Evolutionary conservation across 1,139 yeast genomes (phyloP), one percentile per base, ranked within the genome.

Genomic region (Suhomyces yuchorum): DNA sequence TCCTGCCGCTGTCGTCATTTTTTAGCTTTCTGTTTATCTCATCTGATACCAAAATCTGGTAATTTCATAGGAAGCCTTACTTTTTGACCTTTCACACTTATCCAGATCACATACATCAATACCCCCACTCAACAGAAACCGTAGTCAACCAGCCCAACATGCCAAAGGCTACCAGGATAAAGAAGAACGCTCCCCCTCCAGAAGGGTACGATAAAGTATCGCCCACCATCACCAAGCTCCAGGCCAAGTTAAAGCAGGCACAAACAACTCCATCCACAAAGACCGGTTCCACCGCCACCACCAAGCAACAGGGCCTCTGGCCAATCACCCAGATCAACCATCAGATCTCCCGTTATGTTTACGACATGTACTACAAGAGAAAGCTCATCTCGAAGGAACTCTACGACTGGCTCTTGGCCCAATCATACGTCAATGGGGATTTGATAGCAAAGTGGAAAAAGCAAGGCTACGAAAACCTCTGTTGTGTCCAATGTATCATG

Each of bases 391-490:
- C 85, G 2, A 68, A 73, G 41, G 85, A 84, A 37, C 71, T 91
- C n/a, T 91, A 89, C 63, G 83, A 84, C 40, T 91, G 93, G 89
- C 70, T 91, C 22, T 59, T 89, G 46, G 78, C 80, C 53, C 84
- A 87, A 58, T 79, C 82, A 48, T 81, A 82, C 56, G 87, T 81
- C 2, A 93, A 91, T 61, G 81, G 74, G 6, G 78, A 81, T 39
- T 70, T 91, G 50, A 88, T 91, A 35, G 95, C 96, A 32, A 91
- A 91, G 64, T 91, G 97, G 97, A 84, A 84, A 65, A 90, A 88
- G 61, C 85, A 82, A 60, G 97, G 97, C 8, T 91, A 91, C 65
- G 97, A 91, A 62, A 80, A 85, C 51, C 69, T 91, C 47, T 91
- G 98, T 60, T 91, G 98, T 62, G 66, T 91, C 51, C 78, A 81